Percentiles rank a stretch among this genome's conserved stretches.
phyloP scores from a whole-genome alignment of 2,329 filamentous ascomycete genomes.

The Bipolaris oryzae region DNA sequence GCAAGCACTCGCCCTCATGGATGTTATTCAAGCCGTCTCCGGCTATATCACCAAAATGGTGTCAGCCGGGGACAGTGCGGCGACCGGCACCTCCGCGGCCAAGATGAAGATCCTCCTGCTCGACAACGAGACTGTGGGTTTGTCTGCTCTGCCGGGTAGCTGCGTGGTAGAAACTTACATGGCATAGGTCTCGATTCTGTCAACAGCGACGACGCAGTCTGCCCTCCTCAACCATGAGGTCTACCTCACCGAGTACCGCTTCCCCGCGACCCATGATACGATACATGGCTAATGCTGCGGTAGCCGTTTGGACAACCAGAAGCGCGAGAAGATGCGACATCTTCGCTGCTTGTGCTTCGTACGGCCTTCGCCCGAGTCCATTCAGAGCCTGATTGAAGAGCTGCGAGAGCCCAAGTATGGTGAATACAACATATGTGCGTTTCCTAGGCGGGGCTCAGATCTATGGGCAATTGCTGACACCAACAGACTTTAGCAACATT shows the following conservation, averaged over 20 bases:
- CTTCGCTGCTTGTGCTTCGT: slow-evolving; percentile 92
- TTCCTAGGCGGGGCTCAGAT: neutral
- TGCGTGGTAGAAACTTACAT: slow-evolving; percentile 20
- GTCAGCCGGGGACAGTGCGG: slow-evolving; percentile 75
- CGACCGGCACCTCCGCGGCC: slow-evolving; percentile 69
- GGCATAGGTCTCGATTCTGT: slow-evolving; percentile 79
- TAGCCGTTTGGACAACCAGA: slow-evolving; percentile 81
- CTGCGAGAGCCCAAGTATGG: slow-evolving; percentile 95
- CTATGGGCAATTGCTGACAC: slow-evolving; percentile 25
- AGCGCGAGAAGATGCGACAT: slow-evolving; percentile 97
- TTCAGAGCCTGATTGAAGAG: slow-evolving; percentile 93
- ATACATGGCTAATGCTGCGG: slow-evolving; percentile 27
- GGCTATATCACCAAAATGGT: slow-evolving; percentile 98
- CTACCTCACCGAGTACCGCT: slow-evolving; percentile 81
- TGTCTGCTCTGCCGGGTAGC: slow-evolving; percentile 47
- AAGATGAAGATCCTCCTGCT: slow-evolving; percentile 99
- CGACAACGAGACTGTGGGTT: slow-evolving; percentile 83
- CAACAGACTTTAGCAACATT: slow-evolving; percentile 87
- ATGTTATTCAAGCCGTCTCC: slow-evolving; percentile 88
- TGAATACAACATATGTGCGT: slow-evolving; percentile 84
- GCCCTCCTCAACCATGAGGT: slow-evolving; percentile 94
- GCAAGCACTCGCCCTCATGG: slow-evolving; percentile 66
- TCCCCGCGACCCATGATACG: slow-evolving; percentile 7
- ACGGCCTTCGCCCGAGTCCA: slow-evolving; percentile 87
- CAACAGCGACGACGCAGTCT: slow-evolving; percentile 94